Conservation (phyloP, 768 basidiomycete species). For the Leccinum fibrillosum region DNA sequence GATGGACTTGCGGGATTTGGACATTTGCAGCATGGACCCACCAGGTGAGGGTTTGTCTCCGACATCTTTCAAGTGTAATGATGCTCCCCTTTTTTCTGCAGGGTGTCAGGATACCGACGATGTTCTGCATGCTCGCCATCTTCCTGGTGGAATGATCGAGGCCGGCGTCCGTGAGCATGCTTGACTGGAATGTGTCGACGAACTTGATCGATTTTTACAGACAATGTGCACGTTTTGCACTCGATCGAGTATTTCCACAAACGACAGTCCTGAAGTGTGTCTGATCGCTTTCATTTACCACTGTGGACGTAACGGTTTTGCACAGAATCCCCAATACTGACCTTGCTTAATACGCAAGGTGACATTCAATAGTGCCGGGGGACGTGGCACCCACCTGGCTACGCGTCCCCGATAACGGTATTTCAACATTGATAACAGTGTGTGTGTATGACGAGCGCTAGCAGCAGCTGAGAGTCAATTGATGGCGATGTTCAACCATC, state of each 20-base stretch:
- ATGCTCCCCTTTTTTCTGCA: constrained; percentile 24
- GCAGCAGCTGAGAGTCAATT: too few species aligned
- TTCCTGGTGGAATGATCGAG: constrained; percentile 94
- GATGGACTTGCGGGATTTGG: constrained; percentile 80
- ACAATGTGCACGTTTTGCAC: constrained; percentile 97
- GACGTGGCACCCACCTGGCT: too few species aligned
- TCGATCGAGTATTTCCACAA: constrained; percentile 27
- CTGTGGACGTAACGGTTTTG: too few species aligned
- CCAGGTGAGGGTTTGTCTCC: constrained; percentile 52
- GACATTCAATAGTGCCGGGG: too few species aligned
- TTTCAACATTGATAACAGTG: too few species aligned
- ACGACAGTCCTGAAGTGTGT: too few species aligned
- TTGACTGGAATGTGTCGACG: not conserved
- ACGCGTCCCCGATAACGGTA: too few species aligned
- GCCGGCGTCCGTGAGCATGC: constrained; percentile 89
- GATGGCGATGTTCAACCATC: too few species aligned
- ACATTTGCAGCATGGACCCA: constrained; percentile 97
- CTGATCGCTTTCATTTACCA: too few species aligned
- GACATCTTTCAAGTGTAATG: constrained; percentile 3
- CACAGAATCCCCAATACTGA: too few species aligned
- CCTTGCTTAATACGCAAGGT: too few species aligned
- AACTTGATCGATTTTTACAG: constrained; percentile 37
- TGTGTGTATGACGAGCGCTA: too few species aligned
- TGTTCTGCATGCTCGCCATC: constrained; percentile 75
- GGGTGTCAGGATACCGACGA: constrained; percentile 65